phyloP scores from a whole-genome alignment of 2,329 filamentous ascomycete species.

The Beauveria pseudobassiana region DNA sequence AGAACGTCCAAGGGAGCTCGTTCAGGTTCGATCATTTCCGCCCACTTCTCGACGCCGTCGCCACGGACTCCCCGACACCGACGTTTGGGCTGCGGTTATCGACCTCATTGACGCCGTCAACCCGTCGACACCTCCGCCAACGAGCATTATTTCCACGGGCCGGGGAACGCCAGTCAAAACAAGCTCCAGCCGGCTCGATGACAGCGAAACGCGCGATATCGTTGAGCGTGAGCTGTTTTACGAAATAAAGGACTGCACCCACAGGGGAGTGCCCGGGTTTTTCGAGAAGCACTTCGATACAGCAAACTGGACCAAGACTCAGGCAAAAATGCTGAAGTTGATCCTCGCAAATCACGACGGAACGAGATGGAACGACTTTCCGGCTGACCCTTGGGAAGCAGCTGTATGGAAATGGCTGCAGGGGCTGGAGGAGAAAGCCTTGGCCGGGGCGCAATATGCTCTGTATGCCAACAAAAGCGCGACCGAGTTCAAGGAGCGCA shows the following conservation, averaged over 20 bases:
- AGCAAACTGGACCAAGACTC: constrained; percentile 6
- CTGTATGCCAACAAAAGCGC: constrained; percentile 15
- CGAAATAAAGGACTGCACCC: constrained; percentile 6
- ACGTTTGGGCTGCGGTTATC: constrained; percentile 10
- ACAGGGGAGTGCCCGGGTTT: constrained; percentile 8
- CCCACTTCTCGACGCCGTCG: constrained; percentile 3
- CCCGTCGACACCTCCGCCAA: constrained; percentile 1
- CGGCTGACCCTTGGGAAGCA: neutral
- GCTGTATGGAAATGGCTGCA: constrained; percentile 6
- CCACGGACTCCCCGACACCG: constrained; percentile 1
- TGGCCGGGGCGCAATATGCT: constrained; percentile 3
- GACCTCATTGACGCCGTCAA: constrained; percentile 4
- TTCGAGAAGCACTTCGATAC: constrained; percentile 11
- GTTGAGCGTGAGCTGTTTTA: constrained; percentile 10
- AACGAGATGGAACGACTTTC: constrained; percentile 1
- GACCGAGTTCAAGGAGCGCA: constrained; percentile 16
- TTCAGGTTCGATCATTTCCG: constrained; percentile 1
- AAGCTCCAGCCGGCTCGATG: constrained; percentile 8
- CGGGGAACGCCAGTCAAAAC: constrained; percentile 7
- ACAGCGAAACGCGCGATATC: constrained; percentile 10
- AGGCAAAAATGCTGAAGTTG: constrained; percentile 9
- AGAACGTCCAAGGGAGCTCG: too few relatives aligned
- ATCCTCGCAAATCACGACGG: constrained; percentile 6
- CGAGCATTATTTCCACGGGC: constrained; percentile 1
- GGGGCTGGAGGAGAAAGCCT: constrained; percentile 2